phyloP scores from a whole-genome alignment of 805 yeast species.

The Yamadazyma paraphyllophila region DNA sequence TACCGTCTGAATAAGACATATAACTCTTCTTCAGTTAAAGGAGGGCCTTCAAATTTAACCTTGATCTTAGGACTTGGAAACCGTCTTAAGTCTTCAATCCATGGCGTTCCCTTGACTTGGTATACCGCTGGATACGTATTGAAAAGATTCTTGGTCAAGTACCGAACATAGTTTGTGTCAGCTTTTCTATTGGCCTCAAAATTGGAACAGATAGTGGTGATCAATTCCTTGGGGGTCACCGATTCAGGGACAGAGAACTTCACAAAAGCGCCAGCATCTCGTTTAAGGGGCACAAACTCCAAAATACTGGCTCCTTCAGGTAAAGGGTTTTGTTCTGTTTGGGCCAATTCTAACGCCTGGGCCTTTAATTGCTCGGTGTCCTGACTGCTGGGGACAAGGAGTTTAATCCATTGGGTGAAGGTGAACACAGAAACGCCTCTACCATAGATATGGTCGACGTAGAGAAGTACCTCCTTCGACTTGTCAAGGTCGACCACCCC shows the following conservation, averaged over 20 bases:
- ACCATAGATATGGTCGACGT: conserved; percentile 38
- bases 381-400: conserved; percentile 17
- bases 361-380: conserved; percentile 18
- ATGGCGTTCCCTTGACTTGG: conserved; percentile 87
- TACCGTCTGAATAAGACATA: conserved; percentile 83
- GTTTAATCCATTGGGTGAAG: conserved; percentile 21
- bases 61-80: conserved; percentile 63
- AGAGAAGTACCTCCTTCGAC: conserved; percentile 31
- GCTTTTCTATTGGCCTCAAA: conserved; percentile 24
- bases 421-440: conserved; percentile 23
- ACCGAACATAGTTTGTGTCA: conserved; percentile 10
- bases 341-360: conserved; percentile 16
- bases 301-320: conserved; percentile 42
- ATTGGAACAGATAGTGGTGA: conserved; percentile 49
- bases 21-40: conserved; percentile 74
- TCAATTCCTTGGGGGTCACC: conserved; percentile 50
- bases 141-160: conserved; percentile 13
- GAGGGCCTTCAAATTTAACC: conserved; percentile 73
- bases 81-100: conserved; percentile 91
- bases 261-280: conserved; percentile 96
- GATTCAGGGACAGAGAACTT: conserved; percentile 62
- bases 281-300: conserved; percentile 62
- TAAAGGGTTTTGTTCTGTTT: conserved; percentile 22
- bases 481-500: conserved; percentile 39
- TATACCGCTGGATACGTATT: conserved; percentile 49